Base-by-base conservation (phyloP, 2,329 filamentous ascomycete species). In the Claviceps pusilla region DNA sequence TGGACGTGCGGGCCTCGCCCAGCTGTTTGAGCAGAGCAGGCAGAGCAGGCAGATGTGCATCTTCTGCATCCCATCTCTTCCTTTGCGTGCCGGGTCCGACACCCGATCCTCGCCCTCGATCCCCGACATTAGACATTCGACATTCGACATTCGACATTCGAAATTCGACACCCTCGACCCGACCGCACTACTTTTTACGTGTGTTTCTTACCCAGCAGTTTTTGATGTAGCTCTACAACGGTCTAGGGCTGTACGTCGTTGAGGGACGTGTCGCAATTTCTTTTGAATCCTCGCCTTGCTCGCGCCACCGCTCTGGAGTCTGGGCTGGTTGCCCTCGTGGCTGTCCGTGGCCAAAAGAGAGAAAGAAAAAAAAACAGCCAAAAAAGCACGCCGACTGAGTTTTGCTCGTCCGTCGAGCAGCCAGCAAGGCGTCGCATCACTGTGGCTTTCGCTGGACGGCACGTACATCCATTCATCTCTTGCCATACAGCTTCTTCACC, bases 171-270 rank as follows among this genome's bases (percentile, higher is more conserved):
- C 31, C 24, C 24, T 53, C 47, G 46, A 50, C 48, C 47, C 19
- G 35, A 31, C 41, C 53, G 41, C 48, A 39, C 53, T 24, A 37
- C 33, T 9, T 41, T 45, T 47, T n/a, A 47, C 48, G 53, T 48
- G 48, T 54, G 41, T 50, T 52, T 48, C 42, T 48, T 50, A 47
- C 37, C 14, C 49, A 43, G 41, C 45, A 52, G 31, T 52, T 33
- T 52, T 54, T 56, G 35, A 54, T 54, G 52, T 54, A 54, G 48
- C 39, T 37, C 43, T 54, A 56, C 24, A 52, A 56, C 54, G 55
- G 29, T 49, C 45, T 51, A 56, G 55, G 49, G 48, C 47, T 53
- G 48, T 37, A 12, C 29, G 41, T 46, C 39, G 28, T 37, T 47
- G 52, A 50, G 48, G 41, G 7, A 54, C 48, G 41, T 28, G 49